phyloP scores from a whole-genome alignment of 305 asterid species.

The Solanum aculeatissimum region DNA sequence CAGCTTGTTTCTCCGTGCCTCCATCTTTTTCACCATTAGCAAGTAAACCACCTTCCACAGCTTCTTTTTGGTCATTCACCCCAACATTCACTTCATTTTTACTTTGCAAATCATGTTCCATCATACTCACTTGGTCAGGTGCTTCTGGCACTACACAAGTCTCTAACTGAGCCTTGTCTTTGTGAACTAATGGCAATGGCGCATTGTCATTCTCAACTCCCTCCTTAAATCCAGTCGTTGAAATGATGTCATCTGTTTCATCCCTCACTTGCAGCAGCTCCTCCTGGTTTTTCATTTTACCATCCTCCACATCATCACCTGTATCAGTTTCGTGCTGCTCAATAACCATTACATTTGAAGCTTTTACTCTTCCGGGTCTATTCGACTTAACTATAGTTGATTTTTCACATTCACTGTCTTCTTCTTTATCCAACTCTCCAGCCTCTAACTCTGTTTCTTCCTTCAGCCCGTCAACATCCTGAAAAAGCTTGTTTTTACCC shows the following conservation, averaged over 20 bases:
- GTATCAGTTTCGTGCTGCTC: slow-evolving; percentile 28
- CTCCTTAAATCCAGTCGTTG: slow-evolving; percentile 14
- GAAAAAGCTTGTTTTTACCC: slow-evolving; percentile 53
- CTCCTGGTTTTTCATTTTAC: slow-evolving; percentile 15
- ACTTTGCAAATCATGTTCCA: slow-evolving; percentile 18
- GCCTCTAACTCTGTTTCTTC: slow-evolving; percentile 8
- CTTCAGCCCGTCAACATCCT: slow-evolving; percentile 14
- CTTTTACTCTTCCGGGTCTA: slow-evolving; percentile 51
- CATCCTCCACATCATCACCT: slow-evolving; percentile 28
- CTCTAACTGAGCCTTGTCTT: slow-evolving; percentile 19
- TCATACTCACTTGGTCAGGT: slow-evolving; percentile 19
- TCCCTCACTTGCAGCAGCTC: slow-evolving; percentile 24
- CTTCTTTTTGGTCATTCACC: slow-evolving; percentile 20
- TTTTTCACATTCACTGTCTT: slow-evolving; percentile 22
- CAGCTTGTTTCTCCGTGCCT: background rate
- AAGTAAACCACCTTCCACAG: slow-evolving; percentile 4
- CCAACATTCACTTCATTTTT: slow-evolving; percentile 17
- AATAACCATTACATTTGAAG: slow-evolving; percentile 29
- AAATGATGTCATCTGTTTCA: slow-evolving; percentile 18
- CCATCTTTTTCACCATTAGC: background rate
- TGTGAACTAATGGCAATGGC: slow-evolving; percentile 16
- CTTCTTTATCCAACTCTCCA: slow-evolving; percentile 21
- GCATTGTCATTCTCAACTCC: slow-evolving; percentile 25
- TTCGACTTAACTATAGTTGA: slow-evolving; percentile 50
- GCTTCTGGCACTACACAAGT: slow-evolving; percentile 20